Evolutionary conservation across 495 filamentous ascomycete species (phyloP).

Genomic region (Hypoxylon rickii): DNA sequence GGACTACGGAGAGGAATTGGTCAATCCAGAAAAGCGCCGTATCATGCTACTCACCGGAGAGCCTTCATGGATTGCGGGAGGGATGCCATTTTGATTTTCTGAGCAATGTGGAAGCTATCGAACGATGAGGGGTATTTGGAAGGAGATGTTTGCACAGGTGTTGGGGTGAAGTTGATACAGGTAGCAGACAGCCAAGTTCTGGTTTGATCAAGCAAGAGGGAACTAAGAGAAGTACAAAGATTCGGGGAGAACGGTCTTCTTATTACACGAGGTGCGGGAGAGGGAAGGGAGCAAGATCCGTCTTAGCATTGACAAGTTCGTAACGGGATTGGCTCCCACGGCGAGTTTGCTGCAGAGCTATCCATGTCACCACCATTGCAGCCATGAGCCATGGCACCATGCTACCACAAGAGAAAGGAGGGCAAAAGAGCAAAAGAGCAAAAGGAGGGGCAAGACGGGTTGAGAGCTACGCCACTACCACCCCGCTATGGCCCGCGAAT

Average conservation of each 20-base stretch:
- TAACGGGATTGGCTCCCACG: constrained; percentile 23
- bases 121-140: constrained; percentile 3
- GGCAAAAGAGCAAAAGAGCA: constrained; percentile 11
- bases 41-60: constrained; percentile 52
- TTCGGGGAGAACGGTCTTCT: constrained; percentile 20
- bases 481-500: constrained; percentile 24
- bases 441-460: constrained; percentile 33
- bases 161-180: background rate
- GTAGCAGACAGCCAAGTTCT: constrained; percentile 1
- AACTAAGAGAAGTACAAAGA: constrained; percentile 6
- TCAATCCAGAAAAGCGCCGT: background rate
- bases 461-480: constrained; percentile 16
- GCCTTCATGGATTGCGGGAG: constrained; percentile 66
- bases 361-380: constrained; percentile 21
- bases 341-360: constrained; percentile 29
- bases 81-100: constrained; percentile 35
- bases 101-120: constrained; percentile 16
- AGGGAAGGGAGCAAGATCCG: constrained; percentile 13
- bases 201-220: constrained; percentile 1
- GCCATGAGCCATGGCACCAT: too few relatives aligned
- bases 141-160: background rate
- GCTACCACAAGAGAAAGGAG: constrained; percentile 1
- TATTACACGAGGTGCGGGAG: constrained; percentile 19
- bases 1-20: background rate
- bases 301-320: constrained; percentile 6